Conservation (phyloP, 2,329 filamentous ascomycete species). For the Fusarium sp. region DNA sequence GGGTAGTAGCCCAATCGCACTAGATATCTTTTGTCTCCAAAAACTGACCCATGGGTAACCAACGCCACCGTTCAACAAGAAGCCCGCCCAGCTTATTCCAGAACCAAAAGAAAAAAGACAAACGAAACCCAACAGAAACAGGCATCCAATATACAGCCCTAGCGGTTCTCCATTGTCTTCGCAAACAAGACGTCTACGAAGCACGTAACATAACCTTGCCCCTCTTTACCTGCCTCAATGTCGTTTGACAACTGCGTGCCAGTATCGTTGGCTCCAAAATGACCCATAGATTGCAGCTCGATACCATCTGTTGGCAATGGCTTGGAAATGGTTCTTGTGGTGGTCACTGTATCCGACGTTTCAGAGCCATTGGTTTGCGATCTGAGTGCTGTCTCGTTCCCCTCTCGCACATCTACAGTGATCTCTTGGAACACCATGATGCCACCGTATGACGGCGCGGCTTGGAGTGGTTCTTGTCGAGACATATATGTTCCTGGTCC, state of each 20-base stretch:
- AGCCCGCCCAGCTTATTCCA: neutral
- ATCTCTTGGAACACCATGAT: constrained; percentile 72
- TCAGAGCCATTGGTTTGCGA: constrained; percentile 13
- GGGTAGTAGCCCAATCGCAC: neutral
- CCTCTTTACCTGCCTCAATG: constrained; percentile 24
- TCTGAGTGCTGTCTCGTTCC: constrained; percentile 12
- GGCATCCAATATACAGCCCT: neutral
- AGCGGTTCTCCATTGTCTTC: constrained; percentile 40
- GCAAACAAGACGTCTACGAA: constrained; percentile 42
- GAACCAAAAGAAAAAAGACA: neutral
- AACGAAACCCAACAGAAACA: too few species aligned
- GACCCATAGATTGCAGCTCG: constrained; percentile 40
- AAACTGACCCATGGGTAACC: neutral
- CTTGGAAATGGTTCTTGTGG: constrained; percentile 17
- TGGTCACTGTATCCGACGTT: constrained; percentile 12
- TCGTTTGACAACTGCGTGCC: constrained; percentile 25
- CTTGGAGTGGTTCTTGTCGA: constrained; percentile 39
- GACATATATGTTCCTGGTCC: constrained; percentile 31
- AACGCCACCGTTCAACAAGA: constrained; percentile 9
- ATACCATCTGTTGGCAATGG: constrained; percentile 29
- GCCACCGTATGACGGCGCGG: constrained; percentile 53
- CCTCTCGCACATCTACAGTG: constrained; percentile 57
- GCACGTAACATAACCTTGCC: constrained; percentile 25
- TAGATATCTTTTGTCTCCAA: constrained; percentile 5
- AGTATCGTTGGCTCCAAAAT: constrained; percentile 39